Conservation (phyloP, 129 eudicot species). For the Kitagawia praeruptora region DNA sequence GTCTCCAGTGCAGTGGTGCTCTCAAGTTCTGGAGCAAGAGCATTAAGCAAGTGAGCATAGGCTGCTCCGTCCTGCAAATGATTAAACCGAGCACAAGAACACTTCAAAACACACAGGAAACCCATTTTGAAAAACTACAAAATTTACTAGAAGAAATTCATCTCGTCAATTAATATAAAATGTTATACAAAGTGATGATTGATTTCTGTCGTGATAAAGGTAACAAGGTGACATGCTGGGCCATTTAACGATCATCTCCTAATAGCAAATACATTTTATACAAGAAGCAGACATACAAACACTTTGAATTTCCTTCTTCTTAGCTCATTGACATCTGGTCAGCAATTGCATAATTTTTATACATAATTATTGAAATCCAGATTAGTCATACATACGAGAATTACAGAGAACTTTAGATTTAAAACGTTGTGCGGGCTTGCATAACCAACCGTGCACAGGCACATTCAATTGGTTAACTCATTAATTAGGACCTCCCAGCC, state of each 20-base stretch:
- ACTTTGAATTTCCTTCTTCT: background rate
- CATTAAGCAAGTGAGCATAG: slow-evolving; percentile 59
- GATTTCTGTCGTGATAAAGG: background rate
- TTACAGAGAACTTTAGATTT: background rate
- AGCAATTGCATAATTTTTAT: background rate
- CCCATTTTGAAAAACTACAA: background rate
- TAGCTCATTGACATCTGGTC: background rate
- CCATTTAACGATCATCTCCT: background rate
- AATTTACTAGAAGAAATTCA: background rate
- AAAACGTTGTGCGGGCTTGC: background rate
- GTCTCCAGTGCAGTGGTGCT: slow-evolving; percentile 39
- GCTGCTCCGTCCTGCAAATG: slow-evolving; percentile 52
- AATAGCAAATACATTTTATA: background rate
- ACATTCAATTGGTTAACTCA: no score
- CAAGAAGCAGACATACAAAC: background rate
- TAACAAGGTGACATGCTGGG: background rate
- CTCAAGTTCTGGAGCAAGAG: slow-evolving; percentile 59
- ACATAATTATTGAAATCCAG: background rate
- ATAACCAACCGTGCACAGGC: background rate
- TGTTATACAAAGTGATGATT: background rate
- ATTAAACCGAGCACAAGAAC: background rate
- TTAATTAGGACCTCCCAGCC: no score
- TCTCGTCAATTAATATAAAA: background rate
- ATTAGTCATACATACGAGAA: background rate
- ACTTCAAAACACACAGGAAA: background rate